Conservation (phyloP, 306 rosid species). For the Trichosanthes truncata region DNA sequence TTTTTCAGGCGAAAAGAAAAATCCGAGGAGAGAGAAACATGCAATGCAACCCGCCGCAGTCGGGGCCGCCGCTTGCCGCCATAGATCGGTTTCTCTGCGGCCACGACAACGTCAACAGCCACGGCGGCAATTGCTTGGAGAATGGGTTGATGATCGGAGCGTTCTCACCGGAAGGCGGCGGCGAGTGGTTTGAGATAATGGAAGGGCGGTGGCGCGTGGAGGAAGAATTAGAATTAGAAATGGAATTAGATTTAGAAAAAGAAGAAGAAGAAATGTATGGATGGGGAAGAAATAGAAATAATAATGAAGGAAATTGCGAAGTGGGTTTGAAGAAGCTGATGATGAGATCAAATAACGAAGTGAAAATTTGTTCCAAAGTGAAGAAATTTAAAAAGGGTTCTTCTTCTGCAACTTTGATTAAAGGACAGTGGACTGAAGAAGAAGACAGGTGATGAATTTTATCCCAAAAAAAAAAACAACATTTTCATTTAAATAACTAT, state of each 20-base stretch:
- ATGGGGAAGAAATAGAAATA: not conserved
- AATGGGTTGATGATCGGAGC: not conserved
- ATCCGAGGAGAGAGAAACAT: not conserved
- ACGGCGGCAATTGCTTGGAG: not conserved
- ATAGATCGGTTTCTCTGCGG: constrained; percentile 7
- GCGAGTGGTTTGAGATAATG: not conserved
- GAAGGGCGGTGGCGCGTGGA: not conserved
- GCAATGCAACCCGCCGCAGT: not conserved
- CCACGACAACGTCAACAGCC: not conserved
- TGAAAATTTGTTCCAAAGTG: constrained; percentile 14
- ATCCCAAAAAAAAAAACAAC: too few species aligned
- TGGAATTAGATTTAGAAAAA: not conserved
- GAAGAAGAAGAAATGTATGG: not conserved
- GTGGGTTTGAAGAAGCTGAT: constrained; percentile 16
- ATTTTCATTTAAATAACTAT: too few species aligned
- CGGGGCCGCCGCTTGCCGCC: constrained; percentile 7
- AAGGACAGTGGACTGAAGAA: constrained; percentile 85
- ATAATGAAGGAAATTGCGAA: too few species aligned
- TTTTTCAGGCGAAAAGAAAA: not conserved
- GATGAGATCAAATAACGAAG: not conserved
- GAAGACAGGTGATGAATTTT: constrained; percentile 57
- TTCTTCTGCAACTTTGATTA: constrained; percentile 32
- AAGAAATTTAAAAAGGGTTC: constrained; percentile 33
- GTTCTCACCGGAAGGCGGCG: not conserved
- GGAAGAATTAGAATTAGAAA: not conserved